phyloP scores from a whole-genome alignment of 2,329 filamentous ascomycete species.

The Celoporthe dispersa region DNA sequence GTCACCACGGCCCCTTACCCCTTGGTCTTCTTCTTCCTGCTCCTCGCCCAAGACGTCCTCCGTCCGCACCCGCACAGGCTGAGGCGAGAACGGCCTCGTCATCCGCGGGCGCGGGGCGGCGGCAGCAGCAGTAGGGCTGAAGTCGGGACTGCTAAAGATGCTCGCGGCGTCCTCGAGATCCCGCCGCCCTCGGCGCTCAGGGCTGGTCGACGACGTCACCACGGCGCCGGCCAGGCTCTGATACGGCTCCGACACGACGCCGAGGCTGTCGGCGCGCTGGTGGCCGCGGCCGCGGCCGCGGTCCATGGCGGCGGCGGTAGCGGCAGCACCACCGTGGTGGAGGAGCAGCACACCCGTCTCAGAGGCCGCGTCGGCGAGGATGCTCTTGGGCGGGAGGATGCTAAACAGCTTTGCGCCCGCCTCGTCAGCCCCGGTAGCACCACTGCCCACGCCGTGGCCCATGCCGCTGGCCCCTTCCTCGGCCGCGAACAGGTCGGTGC shows the following conservation, averaged over 20 bases:
- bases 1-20: constrained; percentile 16
- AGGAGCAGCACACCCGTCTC: constrained; percentile 38
- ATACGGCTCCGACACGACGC: constrained; percentile 57
- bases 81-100: constrained; percentile 64
- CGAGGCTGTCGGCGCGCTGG: constrained; percentile 58
- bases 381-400: constrained; percentile 67
- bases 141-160: constrained; percentile 33
- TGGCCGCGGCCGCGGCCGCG: constrained; percentile 37
- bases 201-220: constrained; percentile 33
- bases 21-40: constrained; percentile 31
- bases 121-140: constrained; percentile 47
- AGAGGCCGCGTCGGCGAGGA: constrained; percentile 57
- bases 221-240: constrained; percentile 61
- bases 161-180: constrained; percentile 54
- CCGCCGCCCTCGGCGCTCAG: constrained; percentile 30
- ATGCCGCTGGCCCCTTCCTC: constrained; percentile 37
- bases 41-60: constrained; percentile 37
- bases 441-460: constrained; percentile 38
- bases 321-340: constrained; percentile 26
- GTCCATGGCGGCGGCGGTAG: constrained; percentile 25
- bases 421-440: constrained; percentile 38
- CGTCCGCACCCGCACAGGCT: constrained; percentile 45
- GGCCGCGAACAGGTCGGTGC: constrained; percentile 60
- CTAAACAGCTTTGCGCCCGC: constrained; percentile 62
- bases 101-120: constrained; percentile 55